phyloP scores from a whole-genome alignment of 2,329 filamentous ascomycete genomes.

The Neofusicoccum ribis region DNA sequence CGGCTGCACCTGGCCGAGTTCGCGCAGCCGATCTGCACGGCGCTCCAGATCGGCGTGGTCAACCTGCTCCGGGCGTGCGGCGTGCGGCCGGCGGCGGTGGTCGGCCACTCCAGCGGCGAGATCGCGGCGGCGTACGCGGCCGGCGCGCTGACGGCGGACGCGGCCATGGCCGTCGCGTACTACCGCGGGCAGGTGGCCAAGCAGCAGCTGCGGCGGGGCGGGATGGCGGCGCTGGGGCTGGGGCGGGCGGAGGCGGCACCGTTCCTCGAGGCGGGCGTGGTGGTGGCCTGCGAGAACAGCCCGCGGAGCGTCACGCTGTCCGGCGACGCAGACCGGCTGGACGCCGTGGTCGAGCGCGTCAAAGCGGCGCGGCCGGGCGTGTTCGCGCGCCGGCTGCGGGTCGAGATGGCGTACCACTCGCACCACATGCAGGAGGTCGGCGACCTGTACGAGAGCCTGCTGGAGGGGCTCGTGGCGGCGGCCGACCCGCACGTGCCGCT shows the following conservation, averaged over 20 bases:
- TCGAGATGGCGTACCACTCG: slow-evolving; percentile 34
- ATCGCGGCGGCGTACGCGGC: slow-evolving; percentile 20
- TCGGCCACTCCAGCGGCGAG: slow-evolving; percentile 21
- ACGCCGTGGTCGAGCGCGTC: slow-evolving; percentile 17
- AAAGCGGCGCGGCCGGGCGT: neutral
- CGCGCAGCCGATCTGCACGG: slow-evolving; percentile 19
- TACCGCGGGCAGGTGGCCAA: slow-evolving; percentile 17
- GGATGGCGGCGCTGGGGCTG: neutral
- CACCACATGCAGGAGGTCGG: slow-evolving; percentile 27
- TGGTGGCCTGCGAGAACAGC: slow-evolving; percentile 26
- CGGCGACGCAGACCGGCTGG: slow-evolving; percentile 24
- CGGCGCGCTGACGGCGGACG: neutral
- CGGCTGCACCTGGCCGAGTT: slow-evolving; percentile 19
- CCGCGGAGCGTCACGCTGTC: slow-evolving; percentile 27
- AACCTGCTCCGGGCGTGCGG: neutral
- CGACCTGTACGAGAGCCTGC: slow-evolving; percentile 25
- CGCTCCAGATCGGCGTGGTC: slow-evolving; percentile 18
- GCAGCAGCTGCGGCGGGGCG: slow-evolving; percentile 21
- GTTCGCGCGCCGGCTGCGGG: slow-evolving; percentile 22
- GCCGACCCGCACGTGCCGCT: neutral
- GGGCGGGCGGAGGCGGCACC: slow-evolving; percentile 13
- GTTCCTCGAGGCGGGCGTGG: neutral
- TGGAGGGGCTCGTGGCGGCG: neutral
- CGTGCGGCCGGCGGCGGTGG: slow-evolving; percentile 1
- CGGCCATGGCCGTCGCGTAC: slow-evolving; percentile 18